A percentile compares a stretch with the other conserved stretches of the same genome.
phyloP scores from a whole-genome alignment of 2,329 filamentous ascomycete species.

The Colletotrichum sp. region DNA sequence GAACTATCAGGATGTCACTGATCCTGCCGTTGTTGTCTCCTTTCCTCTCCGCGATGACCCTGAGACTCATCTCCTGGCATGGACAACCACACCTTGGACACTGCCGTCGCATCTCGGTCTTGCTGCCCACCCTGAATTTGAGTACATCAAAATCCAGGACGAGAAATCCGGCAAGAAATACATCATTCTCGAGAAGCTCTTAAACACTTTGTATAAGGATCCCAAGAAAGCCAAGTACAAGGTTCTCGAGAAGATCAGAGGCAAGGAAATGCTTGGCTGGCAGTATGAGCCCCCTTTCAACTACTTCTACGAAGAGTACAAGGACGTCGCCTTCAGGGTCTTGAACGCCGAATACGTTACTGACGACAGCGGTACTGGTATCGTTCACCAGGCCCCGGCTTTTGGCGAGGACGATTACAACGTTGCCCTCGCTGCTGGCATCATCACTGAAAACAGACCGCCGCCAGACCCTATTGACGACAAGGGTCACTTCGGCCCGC shows the following conservation, averaged over 20 bases:
- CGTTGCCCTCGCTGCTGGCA: conserved; percentile 75
- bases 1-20: conserved; percentile 92
- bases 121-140: conserved; percentile 80
- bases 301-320: conserved; percentile 90
- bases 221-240: conserved; percentile 95
- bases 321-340: conserved; percentile 82
- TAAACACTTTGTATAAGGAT: conserved; percentile 89
- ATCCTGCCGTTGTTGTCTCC: conserved; percentile 86
- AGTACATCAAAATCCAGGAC: conserved; percentile 87
- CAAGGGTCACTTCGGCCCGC: conserved; percentile 76
- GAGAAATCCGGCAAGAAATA: conserved; percentile 83
- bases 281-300: conserved; percentile 88
- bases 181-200: conserved; percentile 80
- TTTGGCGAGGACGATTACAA: conserved; percentile 98
- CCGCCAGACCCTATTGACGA: conserved; percentile 95
- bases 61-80: conserved; percentile 77
- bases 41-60: conserved; percentile 84
- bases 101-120: conserved; percentile 81
- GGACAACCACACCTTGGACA: conserved; percentile 91
- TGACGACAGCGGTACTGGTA: conserved; percentile 87
- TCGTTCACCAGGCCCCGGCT: conserved; percentile 92
- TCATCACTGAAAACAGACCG: conserved; percentile 76
- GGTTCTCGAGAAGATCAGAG: conserved; percentile 78
- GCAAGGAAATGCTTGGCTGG: conserved; percentile 86
- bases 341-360: conserved; percentile 87